phyloP scores from a whole-genome alignment of 495 filamentous ascomycete species.

The Annulohypoxylon maeteangense region DNA sequence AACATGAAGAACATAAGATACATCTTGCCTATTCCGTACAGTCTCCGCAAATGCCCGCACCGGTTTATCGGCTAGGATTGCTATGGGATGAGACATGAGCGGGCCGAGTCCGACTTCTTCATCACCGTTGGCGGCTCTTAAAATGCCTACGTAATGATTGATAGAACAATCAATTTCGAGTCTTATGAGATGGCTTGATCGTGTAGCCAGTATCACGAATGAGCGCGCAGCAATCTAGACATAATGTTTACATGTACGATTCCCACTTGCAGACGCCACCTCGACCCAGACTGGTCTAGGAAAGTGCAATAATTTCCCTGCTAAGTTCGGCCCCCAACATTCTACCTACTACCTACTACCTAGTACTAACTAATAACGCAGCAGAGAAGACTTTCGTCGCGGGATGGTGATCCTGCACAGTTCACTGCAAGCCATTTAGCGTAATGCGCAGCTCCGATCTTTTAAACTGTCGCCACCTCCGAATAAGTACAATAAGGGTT shows the following conservation, averaged over 20 bases:
- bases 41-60: slow-evolving; percentile 17
- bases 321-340: slow-evolving; percentile 30
- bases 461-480: slow-evolving; percentile 8
- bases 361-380: not conserved
- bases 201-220: not conserved
- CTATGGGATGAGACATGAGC: not conserved
- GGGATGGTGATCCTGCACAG: not conserved
- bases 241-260: slow-evolving; percentile 8
- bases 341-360: too few relatives aligned
- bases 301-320: slow-evolving; percentile 17
- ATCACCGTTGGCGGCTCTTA: not conserved
- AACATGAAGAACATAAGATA: not conserved
- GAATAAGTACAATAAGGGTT: not conserved
- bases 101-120: slow-evolving; percentile 18
- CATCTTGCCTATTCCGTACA: slow-evolving; percentile 1
- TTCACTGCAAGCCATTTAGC: not conserved
- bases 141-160: not conserved
- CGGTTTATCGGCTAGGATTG: slow-evolving; percentile 10
- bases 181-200: not conserved
- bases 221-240: not conserved
- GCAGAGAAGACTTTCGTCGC: slow-evolving; percentile 18
- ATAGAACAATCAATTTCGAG: not conserved
- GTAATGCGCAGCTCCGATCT: not conserved
- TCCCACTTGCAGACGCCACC: slow-evolving; percentile 8
- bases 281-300: slow-evolving; percentile 2